Evolutionary conservation across 768 basidiomycete genomes (phyloP), one percentile per base, ranked within the genome.

Genomic region (Tylopilus vinaceipallidus): DNA sequence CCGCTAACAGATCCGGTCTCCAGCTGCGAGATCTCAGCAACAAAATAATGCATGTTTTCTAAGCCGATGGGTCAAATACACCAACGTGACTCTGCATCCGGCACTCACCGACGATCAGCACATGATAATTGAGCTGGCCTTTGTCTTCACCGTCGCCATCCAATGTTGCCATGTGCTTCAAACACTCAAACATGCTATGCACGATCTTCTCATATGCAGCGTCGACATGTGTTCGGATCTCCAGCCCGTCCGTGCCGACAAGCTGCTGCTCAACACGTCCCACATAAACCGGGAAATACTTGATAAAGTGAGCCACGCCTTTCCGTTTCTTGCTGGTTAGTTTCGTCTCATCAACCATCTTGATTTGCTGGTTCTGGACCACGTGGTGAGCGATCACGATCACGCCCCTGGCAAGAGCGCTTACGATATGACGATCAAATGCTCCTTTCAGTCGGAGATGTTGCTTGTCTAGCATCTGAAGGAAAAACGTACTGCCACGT

Each of bases 21-120:
- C 59, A 92, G 74, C 56, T 79, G 80, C 0, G 84, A 78, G 29
- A 88, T 83, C 61, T 95, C 94, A 0, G 86, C 81, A 32, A 93
- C 80, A 63, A 97, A 95, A 62, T 88, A 85, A 56, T 95, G 89
- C 94, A 95, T 97, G 64, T 98, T 98, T 70, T 97, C 95, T 98
- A 63, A 2, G 24, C 20, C 49, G 20, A 32, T 35, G 26, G 20
- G 26, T 54, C 49, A 50, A n/a, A 22, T 23, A 2, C 58, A 35
- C 42, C 33, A n/a, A 40, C 14, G 16, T 6, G 2, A 30, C 13
- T 34, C 7, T 12, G 24, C 24, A 13, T n/a, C 9, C 12, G 4
- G 8, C 29, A 68, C 88, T 60, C 61, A 95, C 95, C 95, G 49
- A 98, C 88, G 52, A 98, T 76, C 61, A 95, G 87, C 57, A 98